These are phyloP conservation scores for Ophiocordyceps camponoti-leonardi DNA, from an alignment of 2,329 filamentous ascomycete genomes.

Conservation along the genomic window DNA sequence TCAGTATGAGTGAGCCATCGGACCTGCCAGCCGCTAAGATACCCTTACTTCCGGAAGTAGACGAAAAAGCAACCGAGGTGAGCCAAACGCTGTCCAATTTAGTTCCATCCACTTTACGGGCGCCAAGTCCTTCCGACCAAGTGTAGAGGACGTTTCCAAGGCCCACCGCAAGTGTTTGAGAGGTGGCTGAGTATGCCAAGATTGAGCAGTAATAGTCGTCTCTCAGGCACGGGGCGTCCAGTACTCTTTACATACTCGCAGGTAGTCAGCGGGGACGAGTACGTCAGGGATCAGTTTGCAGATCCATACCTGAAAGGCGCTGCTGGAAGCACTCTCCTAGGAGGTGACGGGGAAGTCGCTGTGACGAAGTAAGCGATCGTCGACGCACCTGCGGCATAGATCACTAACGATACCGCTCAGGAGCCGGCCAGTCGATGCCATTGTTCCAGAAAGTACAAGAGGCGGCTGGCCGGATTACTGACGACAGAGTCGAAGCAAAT, in stretches of 20 bases:
- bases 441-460: background rate
- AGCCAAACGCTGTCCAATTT: constrained; percentile 30
- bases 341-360: constrained; percentile 1
- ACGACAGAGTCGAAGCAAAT: constrained; percentile 17
- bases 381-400: too few species aligned
- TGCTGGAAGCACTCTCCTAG: constrained; percentile 37
- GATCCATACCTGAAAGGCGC: constrained; percentile 54
- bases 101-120: constrained; percentile 26
- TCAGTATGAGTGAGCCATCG: constrained; percentile 57
- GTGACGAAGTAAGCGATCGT: constrained; percentile 8
- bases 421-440: too few species aligned
- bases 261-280: background rate
- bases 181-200: constrained; percentile 64
- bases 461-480: background rate
- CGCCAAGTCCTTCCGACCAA: constrained; percentile 66
- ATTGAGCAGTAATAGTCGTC: constrained; percentile 94
- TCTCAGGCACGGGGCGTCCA: constrained; percentile 76
- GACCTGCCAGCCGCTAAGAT: constrained; percentile 77
- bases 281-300: background rate
- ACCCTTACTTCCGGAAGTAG: constrained; percentile 50
- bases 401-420: too few species aligned
- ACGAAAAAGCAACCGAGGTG: constrained; percentile 84
- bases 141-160: constrained; percentile 65
- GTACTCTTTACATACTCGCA: constrained; percentile 43
- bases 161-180: constrained; percentile 67